Conservation (phyloP, 192 early-diverging fungal genomes). For the Linnemannia zychae region DNA sequence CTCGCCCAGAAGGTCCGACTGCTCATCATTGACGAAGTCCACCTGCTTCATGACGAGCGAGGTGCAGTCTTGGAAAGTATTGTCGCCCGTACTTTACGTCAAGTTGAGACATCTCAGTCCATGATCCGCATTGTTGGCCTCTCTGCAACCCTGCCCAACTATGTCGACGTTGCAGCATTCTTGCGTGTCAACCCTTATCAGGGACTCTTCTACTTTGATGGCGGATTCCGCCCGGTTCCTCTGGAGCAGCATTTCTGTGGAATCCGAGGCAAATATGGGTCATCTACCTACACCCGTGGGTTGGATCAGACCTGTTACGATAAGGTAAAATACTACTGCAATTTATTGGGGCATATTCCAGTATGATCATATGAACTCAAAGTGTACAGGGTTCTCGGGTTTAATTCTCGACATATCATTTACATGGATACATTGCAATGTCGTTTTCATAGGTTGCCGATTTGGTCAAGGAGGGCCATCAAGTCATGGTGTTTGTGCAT, state of each 20-base stretch:
- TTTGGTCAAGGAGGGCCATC: slow-evolving; percentile 86
- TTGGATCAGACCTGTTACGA: slow-evolving; percentile 93
- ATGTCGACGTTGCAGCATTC: slow-evolving; percentile 94
- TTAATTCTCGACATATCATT: background rate
- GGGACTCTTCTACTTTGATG: slow-evolving; percentile 98
- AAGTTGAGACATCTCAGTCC: slow-evolving; percentile 90
- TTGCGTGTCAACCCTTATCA: slow-evolving; percentile 92
- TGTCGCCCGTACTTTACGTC: slow-evolving; percentile 93
- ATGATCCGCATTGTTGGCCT: slow-evolving; percentile 98
- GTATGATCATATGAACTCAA: too few species aligned
- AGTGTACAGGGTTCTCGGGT: too few species aligned
- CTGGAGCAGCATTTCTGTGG: slow-evolving; percentile 97
- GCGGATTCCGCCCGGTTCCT: slow-evolving; percentile 94
- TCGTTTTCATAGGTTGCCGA: slow-evolving; percentile 62
- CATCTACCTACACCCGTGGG: slow-evolving; percentile 68
- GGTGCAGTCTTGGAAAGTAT: slow-evolving; percentile 97
- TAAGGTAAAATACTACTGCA: slow-evolving; percentile 57
- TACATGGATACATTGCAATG: background rate
- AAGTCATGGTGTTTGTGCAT: slow-evolving; percentile 99
- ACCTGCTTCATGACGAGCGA: slow-evolving; percentile 96
- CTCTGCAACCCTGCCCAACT: slow-evolving; percentile 98
- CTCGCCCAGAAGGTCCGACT: slow-evolving; percentile 91
- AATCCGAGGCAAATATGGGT: slow-evolving; percentile 89
- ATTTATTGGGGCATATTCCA: too few species aligned
- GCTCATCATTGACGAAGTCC: slow-evolving; percentile 98